These are phyloP conservation scores for Asterochloris erici DNA, from an alignment of 139 green algal species.

Conservation along the genomic window DNA sequence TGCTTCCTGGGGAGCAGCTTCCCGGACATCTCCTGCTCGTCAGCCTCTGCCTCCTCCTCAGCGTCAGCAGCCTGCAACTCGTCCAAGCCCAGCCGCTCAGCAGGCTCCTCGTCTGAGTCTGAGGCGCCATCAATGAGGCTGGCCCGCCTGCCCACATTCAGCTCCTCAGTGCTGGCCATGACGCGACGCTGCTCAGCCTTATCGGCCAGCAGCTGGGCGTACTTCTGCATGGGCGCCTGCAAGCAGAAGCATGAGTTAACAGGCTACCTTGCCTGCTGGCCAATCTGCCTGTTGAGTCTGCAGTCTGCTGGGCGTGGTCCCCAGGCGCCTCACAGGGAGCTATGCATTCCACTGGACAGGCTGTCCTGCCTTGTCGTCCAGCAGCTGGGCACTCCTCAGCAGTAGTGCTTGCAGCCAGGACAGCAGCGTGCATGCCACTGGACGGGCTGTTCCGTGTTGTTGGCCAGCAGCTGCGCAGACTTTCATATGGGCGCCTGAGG, in stretches of 20 bases:
- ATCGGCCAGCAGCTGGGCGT: slow-evolving; percentile 35
- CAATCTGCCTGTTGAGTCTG: too few species aligned
- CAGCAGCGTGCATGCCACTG: too few species aligned
- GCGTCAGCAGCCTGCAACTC: neutral
- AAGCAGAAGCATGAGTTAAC: neutral
- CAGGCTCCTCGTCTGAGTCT: slow-evolving; percentile 4
- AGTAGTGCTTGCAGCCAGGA: too few species aligned
- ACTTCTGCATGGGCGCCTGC: slow-evolving; percentile 58
- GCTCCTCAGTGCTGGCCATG: slow-evolving; percentile 23
- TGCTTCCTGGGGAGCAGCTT: too few species aligned
- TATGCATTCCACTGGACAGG: too few species aligned
- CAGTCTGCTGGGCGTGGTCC: too few species aligned
- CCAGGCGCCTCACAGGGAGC: too few species aligned
- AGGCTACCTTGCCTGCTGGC: too few species aligned
- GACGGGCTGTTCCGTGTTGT: slow-evolving; percentile 32
- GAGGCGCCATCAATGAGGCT: slow-evolving; percentile 8
- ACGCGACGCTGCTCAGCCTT: slow-evolving; percentile 44
- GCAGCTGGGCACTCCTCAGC: too few species aligned
- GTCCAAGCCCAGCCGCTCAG: neutral
- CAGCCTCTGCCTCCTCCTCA: neutral
- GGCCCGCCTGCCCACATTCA: slow-evolving; percentile 21
- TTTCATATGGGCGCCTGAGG: slow-evolving; percentile 53
- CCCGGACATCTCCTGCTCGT: neutral
- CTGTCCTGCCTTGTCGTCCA: too few species aligned
- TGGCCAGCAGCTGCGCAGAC: slow-evolving; percentile 39